Conservation (phyloP, 768 basidiomycete species). For the Serendipita sp. region DNA sequence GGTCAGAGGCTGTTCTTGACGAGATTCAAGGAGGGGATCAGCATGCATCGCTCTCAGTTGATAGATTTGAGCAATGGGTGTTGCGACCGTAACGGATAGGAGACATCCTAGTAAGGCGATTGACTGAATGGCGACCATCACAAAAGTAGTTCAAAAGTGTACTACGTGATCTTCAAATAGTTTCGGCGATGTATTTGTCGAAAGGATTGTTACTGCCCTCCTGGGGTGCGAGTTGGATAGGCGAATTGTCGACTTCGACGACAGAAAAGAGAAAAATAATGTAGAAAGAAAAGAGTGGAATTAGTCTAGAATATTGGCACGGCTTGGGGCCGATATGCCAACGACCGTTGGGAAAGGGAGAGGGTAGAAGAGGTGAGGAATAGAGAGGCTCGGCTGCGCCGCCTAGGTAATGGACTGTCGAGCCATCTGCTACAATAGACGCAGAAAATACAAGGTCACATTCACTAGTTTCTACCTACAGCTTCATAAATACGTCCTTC, state of each 20-base stretch:
- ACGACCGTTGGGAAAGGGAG: conserved; percentile 16
- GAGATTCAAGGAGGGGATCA: conserved; percentile 5
- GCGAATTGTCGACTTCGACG: neutral
- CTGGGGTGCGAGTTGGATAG: neutral
- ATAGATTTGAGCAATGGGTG: conserved; percentile 1
- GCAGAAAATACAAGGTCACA: neutral
- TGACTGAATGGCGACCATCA: conserved; percentile 18
- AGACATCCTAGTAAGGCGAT: conserved; percentile 23
- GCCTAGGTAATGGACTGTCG: neutral
- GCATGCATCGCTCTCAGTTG: neutral
- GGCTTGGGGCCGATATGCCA: conserved; percentile 34
- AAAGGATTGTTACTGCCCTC: neutral
- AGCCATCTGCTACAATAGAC: neutral
- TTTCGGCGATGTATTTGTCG: neutral
- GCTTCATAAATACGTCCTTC: conserved; percentile 73
- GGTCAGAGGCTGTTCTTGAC: conserved; percentile 14
- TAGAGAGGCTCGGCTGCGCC: neutral
- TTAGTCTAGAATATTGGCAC: conserved; percentile 19
- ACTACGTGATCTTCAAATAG: no score
- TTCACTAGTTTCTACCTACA: conserved; percentile 25
- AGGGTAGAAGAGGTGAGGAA: conserved; percentile 17
- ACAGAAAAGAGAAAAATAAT: conserved; percentile 11
- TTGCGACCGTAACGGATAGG: conserved; percentile 19
- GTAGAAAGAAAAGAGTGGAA: conserved; percentile 12
- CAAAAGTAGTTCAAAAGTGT: neutral